These are phyloP conservation scores for Pseudopediastrum boryanum DNA, from an alignment of 139 green algal species.

Conservation along the genomic window DNA sequence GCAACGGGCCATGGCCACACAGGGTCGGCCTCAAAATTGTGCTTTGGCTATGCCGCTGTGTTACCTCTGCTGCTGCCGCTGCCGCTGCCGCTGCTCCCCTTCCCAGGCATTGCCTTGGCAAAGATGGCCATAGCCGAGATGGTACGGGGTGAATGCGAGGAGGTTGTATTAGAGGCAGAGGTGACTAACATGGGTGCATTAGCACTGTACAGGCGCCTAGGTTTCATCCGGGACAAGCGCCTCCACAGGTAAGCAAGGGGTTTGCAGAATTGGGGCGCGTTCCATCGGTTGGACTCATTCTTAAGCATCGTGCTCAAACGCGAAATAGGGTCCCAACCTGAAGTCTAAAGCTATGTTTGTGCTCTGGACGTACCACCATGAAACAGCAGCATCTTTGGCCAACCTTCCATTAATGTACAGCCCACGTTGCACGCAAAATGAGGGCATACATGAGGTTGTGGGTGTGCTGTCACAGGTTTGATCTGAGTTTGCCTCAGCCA, in stretches of 20 bases:
- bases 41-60: background rate
- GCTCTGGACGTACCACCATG: background rate
- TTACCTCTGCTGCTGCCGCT: background rate
- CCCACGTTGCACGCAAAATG: background rate
- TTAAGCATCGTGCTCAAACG: background rate
- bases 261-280: background rate
- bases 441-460: no score
- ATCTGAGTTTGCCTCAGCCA: no score
- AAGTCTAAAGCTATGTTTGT: background rate
- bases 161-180: slow-evolving; percentile 97
- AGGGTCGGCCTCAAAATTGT: background rate
- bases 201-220: slow-evolving; percentile 91
- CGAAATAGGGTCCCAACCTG: background rate
- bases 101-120: slow-evolving; percentile 80
- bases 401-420: background rate
- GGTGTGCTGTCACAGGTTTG: no score
- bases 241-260: slow-evolving; percentile 69
- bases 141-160: slow-evolving; percentile 64
- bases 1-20: background rate
- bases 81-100: no score
- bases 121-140: slow-evolving; percentile 74
- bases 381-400: background rate
- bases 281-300: background rate
- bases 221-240: slow-evolving; percentile 98
- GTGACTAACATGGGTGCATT: slow-evolving; percentile 92